phyloP scores from a whole-genome alignment of 78 protist genomes.

The Neovahlkampfia damariscottae region DNA sequence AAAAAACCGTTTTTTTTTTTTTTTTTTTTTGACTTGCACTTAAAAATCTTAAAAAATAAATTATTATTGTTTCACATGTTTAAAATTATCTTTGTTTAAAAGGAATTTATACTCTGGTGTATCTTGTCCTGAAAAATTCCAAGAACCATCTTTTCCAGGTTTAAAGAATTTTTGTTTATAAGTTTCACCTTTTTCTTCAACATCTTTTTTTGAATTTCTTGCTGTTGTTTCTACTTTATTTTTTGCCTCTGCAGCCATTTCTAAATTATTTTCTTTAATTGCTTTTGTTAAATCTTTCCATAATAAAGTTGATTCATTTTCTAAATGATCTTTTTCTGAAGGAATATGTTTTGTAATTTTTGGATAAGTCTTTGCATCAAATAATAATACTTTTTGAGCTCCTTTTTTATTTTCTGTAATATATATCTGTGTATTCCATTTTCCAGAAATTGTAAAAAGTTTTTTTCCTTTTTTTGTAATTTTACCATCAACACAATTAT shows the following conservation, averaged over 20 bases:
- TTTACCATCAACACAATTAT: conserved; percentile 41
- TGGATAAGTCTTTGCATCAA: neutral
- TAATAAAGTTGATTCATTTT: neutral
- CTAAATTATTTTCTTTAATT: neutral
- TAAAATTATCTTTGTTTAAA: neutral
- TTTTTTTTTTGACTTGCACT: too few species aligned
- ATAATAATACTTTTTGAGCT: neutral
- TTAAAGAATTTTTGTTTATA: neutral
- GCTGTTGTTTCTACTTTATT: neutral
- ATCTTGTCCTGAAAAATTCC: neutral
- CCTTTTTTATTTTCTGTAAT: neutral
- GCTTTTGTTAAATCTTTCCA: neutral
- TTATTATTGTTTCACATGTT: too few species aligned
- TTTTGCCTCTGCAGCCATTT: neutral
- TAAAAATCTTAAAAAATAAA: too few species aligned
- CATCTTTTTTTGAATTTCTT: neutral
- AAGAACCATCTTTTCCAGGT: neutral
- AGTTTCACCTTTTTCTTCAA: neutral
- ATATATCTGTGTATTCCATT: conserved; percentile 26
- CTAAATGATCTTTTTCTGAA: neutral
- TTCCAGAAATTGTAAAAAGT: conserved; percentile 24
- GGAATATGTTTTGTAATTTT: neutral
- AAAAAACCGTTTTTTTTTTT: too few species aligned
- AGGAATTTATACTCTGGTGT: neutral
- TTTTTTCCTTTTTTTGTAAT: neutral